Percentiles rank a stretch among this genome's conserved stretches.
These are phyloP conservation scores for Plectranthus barbatus DNA, from an alignment of 257 asterid species.

Conservation along the genomic window DNA sequence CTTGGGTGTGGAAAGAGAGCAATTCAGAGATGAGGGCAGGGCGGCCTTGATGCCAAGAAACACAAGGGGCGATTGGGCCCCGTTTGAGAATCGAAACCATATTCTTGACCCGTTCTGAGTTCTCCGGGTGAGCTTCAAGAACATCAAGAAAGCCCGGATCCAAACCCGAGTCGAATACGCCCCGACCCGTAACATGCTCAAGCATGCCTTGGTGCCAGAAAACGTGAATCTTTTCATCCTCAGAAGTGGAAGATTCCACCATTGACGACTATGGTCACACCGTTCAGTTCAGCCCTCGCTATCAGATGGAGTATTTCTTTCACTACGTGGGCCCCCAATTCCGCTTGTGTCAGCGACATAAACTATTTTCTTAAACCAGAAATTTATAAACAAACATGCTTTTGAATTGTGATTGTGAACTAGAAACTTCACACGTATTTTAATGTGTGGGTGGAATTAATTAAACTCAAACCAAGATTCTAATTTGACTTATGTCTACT, in stretches of 20 bases:
- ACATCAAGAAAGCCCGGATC: constrained; percentile 94
- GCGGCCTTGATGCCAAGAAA: constrained; percentile 72
- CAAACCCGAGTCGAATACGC: constrained; percentile 72
- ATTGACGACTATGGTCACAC: background rate
- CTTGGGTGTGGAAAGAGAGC: constrained; percentile 62
- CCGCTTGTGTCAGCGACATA: too few relatives aligned
- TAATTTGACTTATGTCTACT: too few relatives aligned
- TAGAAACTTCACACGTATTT: too few relatives aligned
- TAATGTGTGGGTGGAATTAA: too few relatives aligned
- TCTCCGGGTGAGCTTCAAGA: constrained; percentile 88
- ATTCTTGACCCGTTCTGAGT: constrained; percentile 67
- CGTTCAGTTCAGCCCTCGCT: too few relatives aligned
- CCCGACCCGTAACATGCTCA: constrained; percentile 63
- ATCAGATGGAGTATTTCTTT: too few relatives aligned
- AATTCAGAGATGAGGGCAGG: constrained; percentile 57
- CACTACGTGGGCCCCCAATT: too few relatives aligned
- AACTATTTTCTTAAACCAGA: too few relatives aligned
- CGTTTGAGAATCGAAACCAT: constrained; percentile 72
- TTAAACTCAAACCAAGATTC: too few relatives aligned
- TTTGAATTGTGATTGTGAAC: too few relatives aligned
- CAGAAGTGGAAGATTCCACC: constrained; percentile 1
- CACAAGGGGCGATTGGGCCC: constrained; percentile 71
- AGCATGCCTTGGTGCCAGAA: constrained; percentile 90
- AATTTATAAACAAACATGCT: too few relatives aligned
- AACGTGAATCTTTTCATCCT: constrained; percentile 35